Evolutionary conservation across 2,329 filamentous ascomycete species (phyloP).

Genomic region (Elsinoe batatas): DNA sequence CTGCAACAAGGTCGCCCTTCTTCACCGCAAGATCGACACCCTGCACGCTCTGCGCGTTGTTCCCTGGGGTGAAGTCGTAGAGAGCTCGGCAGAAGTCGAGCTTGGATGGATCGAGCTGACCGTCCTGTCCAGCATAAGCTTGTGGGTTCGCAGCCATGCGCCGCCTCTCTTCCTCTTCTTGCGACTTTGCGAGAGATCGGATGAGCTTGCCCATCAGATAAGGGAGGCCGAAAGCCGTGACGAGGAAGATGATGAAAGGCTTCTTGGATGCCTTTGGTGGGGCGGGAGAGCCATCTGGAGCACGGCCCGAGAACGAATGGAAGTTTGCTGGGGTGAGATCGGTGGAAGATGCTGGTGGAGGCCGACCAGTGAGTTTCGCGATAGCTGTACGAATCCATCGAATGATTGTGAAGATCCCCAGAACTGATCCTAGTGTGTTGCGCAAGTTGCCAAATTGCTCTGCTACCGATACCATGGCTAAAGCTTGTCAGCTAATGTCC

Average conservation of each 20-base stretch:
- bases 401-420: constrained; percentile 92
- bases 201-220: constrained; percentile 98
- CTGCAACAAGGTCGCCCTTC: constrained; percentile 91
- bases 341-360: constrained; percentile 75
- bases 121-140: constrained; percentile 34
- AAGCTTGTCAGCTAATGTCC: neutral
- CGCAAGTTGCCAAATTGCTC: constrained; percentile 93
- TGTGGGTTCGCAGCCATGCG: constrained; percentile 43
- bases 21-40: constrained; percentile 84
- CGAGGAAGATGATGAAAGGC: constrained; percentile 88
- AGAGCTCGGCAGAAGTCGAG: constrained; percentile 92
- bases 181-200: constrained; percentile 66
- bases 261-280: constrained; percentile 77
- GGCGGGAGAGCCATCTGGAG: constrained; percentile 56
- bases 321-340: constrained; percentile 86
- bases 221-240: constrained; percentile 88
- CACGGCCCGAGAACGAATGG: constrained; percentile 58
- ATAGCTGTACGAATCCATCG: constrained; percentile 88
- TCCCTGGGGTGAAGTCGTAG: constrained; percentile 85
- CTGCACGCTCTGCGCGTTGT: constrained; percentile 39
- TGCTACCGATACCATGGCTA: constrained; percentile 95
- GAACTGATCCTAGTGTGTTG: constrained; percentile 82
- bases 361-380: constrained; percentile 85
- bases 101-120: constrained; percentile 70
- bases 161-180: constrained; percentile 69